Conservation (phyloP, 2,329 filamentous ascomycete genomes). For the Neospermospora avenae region DNA sequence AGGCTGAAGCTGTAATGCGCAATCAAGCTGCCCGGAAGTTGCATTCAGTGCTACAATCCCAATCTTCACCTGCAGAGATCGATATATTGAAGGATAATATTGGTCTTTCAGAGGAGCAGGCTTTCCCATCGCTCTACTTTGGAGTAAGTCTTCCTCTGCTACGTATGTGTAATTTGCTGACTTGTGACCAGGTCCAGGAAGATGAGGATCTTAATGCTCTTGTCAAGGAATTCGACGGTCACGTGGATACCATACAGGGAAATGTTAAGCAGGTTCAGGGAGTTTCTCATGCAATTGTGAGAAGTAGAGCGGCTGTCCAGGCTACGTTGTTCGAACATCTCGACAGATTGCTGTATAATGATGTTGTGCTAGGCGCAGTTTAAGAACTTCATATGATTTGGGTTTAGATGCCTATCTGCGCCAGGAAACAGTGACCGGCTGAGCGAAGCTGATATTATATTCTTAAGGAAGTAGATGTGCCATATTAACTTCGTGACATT, state of each 20-base stretch:
- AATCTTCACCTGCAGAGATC: constrained; percentile 2
- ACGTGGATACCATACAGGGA: constrained; percentile 34
- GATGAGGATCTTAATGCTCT: constrained; percentile 31
- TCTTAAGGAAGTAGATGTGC: too few relatives aligned
- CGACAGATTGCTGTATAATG: constrained; percentile 29
- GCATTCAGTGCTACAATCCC: constrained; percentile 31
- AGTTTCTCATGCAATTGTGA: constrained; percentile 31
- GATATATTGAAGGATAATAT: constrained; percentile 21
- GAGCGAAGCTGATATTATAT: too few relatives aligned
- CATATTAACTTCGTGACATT: too few relatives aligned
- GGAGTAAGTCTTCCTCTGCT: constrained; percentile 22
- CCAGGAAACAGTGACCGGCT: too few relatives aligned
- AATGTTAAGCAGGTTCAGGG: constrained; percentile 34
- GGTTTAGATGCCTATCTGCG: too few relatives aligned
- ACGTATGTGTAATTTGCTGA: background rate
- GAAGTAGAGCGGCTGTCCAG: constrained; percentile 33
- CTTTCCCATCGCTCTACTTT: constrained; percentile 10
- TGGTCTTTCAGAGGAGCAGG: constrained; percentile 13
- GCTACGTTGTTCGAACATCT: constrained; percentile 33
- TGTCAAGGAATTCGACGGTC: constrained; percentile 29
- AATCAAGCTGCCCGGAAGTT: constrained; percentile 40
- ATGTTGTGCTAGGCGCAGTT: constrained; percentile 30
- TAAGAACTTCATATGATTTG: background rate
- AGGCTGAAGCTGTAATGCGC: constrained; percentile 50
- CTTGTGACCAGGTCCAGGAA: constrained; percentile 18